These are phyloP conservation scores for Aspergillus calidoustus DNA, from an alignment of 2,329 filamentous ascomycete genomes.

Conservation along the genomic window DNA sequence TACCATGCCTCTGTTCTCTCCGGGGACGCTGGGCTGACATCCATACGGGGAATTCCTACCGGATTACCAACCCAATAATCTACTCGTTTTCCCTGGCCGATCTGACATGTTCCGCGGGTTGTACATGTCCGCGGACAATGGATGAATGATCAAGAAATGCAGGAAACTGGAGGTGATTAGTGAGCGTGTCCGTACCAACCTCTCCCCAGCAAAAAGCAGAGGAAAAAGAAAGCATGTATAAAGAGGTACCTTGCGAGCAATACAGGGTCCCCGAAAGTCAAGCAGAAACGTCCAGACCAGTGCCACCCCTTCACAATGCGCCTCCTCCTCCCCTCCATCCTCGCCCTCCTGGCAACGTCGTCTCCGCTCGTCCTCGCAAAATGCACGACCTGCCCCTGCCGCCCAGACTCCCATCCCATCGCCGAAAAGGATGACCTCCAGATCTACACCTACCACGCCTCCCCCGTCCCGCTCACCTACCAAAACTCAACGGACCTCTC, in stretches of 20 bases:
- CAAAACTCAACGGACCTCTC: slow-evolving; percentile 3
- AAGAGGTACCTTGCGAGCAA: not conserved
- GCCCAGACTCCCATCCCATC: not conserved
- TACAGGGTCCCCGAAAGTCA: no score
- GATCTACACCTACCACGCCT: not conserved
- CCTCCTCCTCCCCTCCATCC: not conserved
- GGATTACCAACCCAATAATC: no score
- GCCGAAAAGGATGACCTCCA: not conserved
- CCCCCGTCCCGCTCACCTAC: slow-evolving; percentile 8
- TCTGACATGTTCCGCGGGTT: no score
- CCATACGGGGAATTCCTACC: no score
- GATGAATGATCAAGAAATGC: no score
- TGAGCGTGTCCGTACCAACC: no score
- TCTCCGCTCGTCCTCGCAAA: not conserved
- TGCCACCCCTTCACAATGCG: not conserved
- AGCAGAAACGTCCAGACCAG: not conserved
- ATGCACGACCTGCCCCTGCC: not conserved
- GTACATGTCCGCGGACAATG: no score
- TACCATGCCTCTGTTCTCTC: no score
- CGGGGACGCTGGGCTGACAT: no score
- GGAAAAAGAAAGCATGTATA: not conserved
- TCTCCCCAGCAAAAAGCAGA: no score
- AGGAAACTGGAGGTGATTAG: no score
- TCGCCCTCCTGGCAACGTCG: not conserved
- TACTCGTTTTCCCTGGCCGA: no score